Percentiles rank a stretch among this genome's conserved stretches.
Conservation (phyloP, 1,139 yeast species). For the Torulaspora pretoriensis region DNA sequence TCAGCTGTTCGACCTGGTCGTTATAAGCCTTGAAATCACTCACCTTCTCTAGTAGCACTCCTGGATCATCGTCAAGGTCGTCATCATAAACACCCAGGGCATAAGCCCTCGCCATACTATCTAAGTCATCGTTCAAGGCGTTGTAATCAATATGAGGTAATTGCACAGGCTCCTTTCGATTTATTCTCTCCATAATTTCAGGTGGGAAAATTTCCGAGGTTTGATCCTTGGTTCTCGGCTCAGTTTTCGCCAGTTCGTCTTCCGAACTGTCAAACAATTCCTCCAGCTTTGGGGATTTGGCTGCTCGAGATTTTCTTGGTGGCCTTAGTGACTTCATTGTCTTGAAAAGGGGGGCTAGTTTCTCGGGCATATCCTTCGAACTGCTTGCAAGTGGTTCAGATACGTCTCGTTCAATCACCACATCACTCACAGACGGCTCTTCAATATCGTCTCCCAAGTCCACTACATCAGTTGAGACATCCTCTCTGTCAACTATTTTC, state of each 20-base stretch:
- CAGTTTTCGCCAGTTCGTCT: neutral
- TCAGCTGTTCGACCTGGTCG: slow-evolving; percentile 43
- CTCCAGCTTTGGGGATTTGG: neutral
- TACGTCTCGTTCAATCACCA: neutral
- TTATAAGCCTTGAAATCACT: slow-evolving; percentile 56
- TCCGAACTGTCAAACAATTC: slow-evolving; percentile 2
- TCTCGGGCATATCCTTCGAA: neutral
- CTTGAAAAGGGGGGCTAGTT: neutral
- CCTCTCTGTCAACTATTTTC: too few species aligned
- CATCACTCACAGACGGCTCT: neutral
- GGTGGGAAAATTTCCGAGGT: slow-evolving; percentile 1
- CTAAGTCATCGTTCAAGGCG: slow-evolving; percentile 44
- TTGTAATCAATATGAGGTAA: slow-evolving; percentile 41
- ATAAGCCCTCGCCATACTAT: slow-evolving; percentile 59
- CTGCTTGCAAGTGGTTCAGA: neutral
- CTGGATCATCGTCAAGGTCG: slow-evolving; percentile 49
- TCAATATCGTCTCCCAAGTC: neutral
- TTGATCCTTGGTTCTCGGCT: neutral
- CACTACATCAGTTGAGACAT: too few species aligned
- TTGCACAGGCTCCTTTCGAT: neutral
- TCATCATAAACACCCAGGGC: slow-evolving; percentile 57
- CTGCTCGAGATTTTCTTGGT: neutral
- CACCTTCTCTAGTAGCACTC: slow-evolving; percentile 52
- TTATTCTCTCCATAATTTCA: slow-evolving; percentile 1
- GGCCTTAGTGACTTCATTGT: slow-evolving; percentile 1